Evolutionary conservation across 768 basidiomycete species (phyloP).

Genomic region (Sporobolomyces phaffii): DNA sequence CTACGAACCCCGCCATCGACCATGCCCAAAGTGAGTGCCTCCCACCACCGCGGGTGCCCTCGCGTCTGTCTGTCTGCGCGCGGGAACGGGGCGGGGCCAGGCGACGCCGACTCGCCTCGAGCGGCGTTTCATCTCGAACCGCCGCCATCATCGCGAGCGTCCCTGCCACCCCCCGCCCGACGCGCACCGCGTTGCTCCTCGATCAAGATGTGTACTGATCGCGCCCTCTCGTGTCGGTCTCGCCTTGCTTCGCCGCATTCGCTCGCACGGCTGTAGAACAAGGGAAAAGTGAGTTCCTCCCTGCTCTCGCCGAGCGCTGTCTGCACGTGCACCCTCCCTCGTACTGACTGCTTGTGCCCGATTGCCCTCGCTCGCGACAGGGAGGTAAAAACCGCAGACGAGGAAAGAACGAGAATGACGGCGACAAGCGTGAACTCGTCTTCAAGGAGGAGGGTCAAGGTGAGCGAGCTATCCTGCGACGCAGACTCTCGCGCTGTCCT

Average conservation of each 20-base stretch:
- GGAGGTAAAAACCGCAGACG: slow-evolving; percentile 98
- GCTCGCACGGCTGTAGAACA: slow-evolving; percentile 12
- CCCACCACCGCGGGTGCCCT: too few relatives aligned
- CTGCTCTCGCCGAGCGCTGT: background rate
- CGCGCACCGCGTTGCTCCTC: too few relatives aligned
- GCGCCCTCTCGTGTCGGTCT: background rate
- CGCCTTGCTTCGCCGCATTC: background rate
- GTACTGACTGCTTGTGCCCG: too few relatives aligned
- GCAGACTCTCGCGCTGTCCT: background rate
- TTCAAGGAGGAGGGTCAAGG: slow-evolving; percentile 96
- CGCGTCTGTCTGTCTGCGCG: too few relatives aligned
- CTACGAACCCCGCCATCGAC: background rate
- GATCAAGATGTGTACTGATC: too few relatives aligned
- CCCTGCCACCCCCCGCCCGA: background rate
- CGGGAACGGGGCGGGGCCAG: too few relatives aligned
- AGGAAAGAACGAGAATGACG: slow-evolving; percentile 99
- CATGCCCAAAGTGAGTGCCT: slow-evolving; percentile 17
- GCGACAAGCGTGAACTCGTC: slow-evolving; percentile 95
- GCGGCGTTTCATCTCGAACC: background rate
- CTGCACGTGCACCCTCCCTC: too few relatives aligned
- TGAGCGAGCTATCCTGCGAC: slow-evolving; percentile 41
- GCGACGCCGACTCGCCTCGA: too few relatives aligned
- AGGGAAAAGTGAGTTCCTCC: slow-evolving; percentile 30
- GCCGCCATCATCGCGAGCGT: background rate
- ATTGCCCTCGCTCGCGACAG: slow-evolving; percentile 49